Evolutionary conservation across 495 filamentous ascomycete genomes (phyloP).

Genomic region (Hypoxylon perforatum): DNA sequence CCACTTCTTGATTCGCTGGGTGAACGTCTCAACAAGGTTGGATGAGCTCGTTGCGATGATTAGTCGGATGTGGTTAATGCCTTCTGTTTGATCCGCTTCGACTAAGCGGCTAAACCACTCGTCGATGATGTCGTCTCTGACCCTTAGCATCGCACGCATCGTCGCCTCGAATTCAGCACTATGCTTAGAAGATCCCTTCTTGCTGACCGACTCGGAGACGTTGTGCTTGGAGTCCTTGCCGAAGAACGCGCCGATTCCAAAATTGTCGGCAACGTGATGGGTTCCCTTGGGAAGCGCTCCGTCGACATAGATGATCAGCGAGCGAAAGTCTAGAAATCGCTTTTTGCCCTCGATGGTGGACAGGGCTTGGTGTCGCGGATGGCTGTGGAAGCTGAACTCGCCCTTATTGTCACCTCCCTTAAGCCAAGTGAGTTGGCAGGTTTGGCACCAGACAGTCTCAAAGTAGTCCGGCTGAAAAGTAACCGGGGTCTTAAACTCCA

Average conservation of each 20-base stretch:
- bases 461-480: too few species aligned
- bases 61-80: background rate
- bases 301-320: slow-evolving; percentile 1
- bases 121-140: background rate
- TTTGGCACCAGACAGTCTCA: background rate
- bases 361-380: slow-evolving; percentile 1
- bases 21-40: background rate
- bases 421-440: slow-evolving; percentile 3
- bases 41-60: background rate
- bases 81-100: background rate
- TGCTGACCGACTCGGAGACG: background rate
- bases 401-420: background rate
- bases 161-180: background rate
- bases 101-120: background rate
- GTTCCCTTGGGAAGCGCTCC: background rate
- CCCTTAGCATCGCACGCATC: background rate
- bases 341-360: background rate
- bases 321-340: background rate
- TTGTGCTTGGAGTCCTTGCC: slow-evolving; percentile 1
- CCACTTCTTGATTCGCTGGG: background rate
- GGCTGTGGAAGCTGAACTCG: background rate
- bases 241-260: background rate
- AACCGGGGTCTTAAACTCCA: too few species aligned
- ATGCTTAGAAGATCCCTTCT: background rate
- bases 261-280: too few species aligned